These are phyloP conservation scores for Oldenlandia corymbosa DNA, from an alignment of 257 asterid species.

Conservation along the genomic window DNA sequence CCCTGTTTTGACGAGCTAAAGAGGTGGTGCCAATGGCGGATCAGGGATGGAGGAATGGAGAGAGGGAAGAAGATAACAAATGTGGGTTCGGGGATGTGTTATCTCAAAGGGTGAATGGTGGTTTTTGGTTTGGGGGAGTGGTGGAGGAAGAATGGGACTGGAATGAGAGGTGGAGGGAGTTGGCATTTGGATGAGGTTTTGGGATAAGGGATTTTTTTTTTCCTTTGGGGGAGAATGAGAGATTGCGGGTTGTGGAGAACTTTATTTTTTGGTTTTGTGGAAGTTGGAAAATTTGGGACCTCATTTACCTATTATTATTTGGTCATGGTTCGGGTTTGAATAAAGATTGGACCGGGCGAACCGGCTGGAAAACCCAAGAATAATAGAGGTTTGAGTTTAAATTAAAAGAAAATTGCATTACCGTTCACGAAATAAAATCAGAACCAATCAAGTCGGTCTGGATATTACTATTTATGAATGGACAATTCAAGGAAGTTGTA, in stretches of 20 bases:
- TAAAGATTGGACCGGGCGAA: too few species aligned
- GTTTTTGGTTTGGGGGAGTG: slow-evolving; percentile 37
- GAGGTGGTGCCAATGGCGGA: slow-evolving; percentile 28
- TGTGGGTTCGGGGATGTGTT: slow-evolving; percentile 23
- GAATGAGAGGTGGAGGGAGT: slow-evolving; percentile 69
- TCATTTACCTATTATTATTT: not conserved
- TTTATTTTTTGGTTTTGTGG: too few species aligned
- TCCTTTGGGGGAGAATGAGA: slow-evolving; percentile 33
- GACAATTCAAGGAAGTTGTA: too few species aligned
- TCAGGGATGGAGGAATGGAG: slow-evolving; percentile 8
- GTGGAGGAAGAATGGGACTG: slow-evolving; percentile 23
- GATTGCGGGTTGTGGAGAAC: slow-evolving; percentile 37
- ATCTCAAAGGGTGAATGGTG: slow-evolving; percentile 26
- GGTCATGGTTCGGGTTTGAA: too few species aligned
- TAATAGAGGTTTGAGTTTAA: too few species aligned
- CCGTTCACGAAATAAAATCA: too few species aligned
- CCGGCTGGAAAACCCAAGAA: too few species aligned
- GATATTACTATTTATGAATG: too few species aligned
- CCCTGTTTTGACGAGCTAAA: slow-evolving; percentile 8
- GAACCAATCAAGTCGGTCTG: too few species aligned
- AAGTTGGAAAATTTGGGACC: slow-evolving; percentile 1
- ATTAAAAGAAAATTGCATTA: too few species aligned
- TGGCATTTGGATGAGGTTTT: slow-evolving; percentile 58
- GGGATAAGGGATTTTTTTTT: slow-evolving; percentile 83
- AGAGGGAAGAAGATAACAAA: slow-evolving; percentile 20